phyloP scores from a whole-genome alignment of 306 rosid species.

The Vigna trinervia region DNA sequence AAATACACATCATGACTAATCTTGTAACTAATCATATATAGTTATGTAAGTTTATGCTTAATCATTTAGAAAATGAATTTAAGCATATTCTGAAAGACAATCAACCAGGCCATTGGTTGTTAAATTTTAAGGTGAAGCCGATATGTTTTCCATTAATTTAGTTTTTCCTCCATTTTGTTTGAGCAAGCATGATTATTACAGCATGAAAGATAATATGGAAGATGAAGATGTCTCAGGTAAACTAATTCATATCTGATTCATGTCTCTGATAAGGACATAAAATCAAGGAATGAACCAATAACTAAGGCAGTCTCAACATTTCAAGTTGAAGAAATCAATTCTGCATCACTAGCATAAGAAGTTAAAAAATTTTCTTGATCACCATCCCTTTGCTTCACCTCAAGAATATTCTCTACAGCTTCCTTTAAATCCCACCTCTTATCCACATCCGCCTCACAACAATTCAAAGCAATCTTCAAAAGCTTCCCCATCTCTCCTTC shows the following conservation, averaged over 20 bases:
- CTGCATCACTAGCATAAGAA: slow-evolving; percentile 53
- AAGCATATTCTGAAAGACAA: too few species aligned
- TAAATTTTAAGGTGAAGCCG: slow-evolving; percentile 5
- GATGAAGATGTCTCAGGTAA: slow-evolving; percentile 2
- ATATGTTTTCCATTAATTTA: neutral
- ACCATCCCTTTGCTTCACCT: slow-evolving; percentile 58
- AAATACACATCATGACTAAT: too few species aligned
- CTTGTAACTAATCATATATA: too few species aligned
- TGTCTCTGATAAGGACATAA: slow-evolving; percentile 12
- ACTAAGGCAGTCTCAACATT: neutral
- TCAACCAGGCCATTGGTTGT: neutral
- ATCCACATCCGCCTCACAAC: slow-evolving; percentile 74
- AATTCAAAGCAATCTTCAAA: slow-evolving; percentile 67
- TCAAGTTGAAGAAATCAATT: slow-evolving; percentile 45
- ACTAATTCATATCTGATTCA: slow-evolving; percentile 4
- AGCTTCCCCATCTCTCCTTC: slow-evolving; percentile 71
- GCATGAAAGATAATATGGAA: neutral
- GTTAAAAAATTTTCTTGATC: slow-evolving; percentile 36
- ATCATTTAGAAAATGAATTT: too few species aligned
- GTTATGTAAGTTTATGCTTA: too few species aligned
- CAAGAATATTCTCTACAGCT: slow-evolving; percentile 67
- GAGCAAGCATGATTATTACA: neutral
- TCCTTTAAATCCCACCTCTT: slow-evolving; percentile 75
- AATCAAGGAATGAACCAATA: slow-evolving; percentile 4
- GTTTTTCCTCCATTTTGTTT: neutral